A percentile compares a stretch with the other conserved stretches of the same genome.
These are phyloP conservation scores for Cladosporium cucumerinum DNA, from an alignment of 2,329 filamentous ascomycete species.

Conservation along the genomic window DNA sequence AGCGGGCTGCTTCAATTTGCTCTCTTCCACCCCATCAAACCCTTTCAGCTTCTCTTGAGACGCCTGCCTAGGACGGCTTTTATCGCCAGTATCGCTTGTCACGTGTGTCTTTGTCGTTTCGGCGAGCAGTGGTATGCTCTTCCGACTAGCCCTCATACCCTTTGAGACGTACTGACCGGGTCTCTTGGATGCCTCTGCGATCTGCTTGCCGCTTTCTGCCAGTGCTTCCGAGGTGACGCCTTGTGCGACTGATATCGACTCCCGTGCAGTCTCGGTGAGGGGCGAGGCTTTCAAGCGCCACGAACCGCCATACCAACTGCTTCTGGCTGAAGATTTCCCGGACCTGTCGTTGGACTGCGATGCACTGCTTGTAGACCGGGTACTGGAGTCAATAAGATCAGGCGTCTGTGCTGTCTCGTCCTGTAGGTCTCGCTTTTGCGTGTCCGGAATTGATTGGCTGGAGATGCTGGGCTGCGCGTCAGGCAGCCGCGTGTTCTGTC, in stretches of 20 bases:
- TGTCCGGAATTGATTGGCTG: conserved; percentile 13
- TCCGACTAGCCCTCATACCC: conserved; percentile 44
- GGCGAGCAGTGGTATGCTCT: conserved; percentile 44
- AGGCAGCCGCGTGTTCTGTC: conserved; percentile 12
- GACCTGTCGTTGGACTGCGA: not conserved
- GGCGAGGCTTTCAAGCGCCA: conserved; percentile 47
- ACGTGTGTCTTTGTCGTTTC: conserved; percentile 47
- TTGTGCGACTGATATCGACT: conserved; percentile 45
- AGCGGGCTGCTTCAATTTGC: conserved; percentile 22
- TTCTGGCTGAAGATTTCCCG: conserved; percentile 1
- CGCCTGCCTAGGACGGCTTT: conserved; percentile 23
- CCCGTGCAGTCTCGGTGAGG: conserved; percentile 45
- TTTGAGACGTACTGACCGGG: conserved; percentile 35
- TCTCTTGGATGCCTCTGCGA: conserved; percentile 15
- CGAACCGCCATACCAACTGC: conserved; percentile 46
- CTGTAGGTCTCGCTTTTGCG: conserved; percentile 8
- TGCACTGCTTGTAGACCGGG: not conserved
- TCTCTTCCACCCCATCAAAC: conserved; percentile 21
- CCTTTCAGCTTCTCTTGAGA: conserved; percentile 29
- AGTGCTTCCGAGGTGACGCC: conserved; percentile 43
- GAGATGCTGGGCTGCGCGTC: not conserved
- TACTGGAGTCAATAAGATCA: not conserved
- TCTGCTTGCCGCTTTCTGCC: conserved; percentile 30
- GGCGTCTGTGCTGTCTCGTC: not conserved
- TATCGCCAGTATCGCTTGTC: conserved; percentile 31